phyloP scores from a whole-genome alignment of 2,329 filamentous ascomycete species.

The Xylariomycetidae sp. region DNA sequence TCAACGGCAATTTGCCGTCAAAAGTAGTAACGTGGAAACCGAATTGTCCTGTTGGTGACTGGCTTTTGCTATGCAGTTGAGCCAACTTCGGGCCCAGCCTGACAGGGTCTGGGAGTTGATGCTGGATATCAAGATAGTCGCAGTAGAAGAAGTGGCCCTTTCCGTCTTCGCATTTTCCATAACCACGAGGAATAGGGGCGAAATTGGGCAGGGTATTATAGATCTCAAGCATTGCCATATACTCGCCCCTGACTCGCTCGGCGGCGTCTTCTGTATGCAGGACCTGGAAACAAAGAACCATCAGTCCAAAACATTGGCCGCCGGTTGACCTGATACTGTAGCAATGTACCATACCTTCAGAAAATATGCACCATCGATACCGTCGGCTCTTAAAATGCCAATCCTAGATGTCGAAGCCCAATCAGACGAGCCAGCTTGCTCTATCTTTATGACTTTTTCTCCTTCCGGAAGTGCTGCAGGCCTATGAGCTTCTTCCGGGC shows the following conservation, averaged over 20 bases:
- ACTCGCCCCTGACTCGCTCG: constrained; percentile 11
- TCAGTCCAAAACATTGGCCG: too few relatives aligned
- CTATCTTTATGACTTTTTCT: constrained; percentile 3
- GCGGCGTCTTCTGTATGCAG: constrained; percentile 6
- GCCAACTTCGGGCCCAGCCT: constrained; percentile 14
- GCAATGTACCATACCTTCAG: too few relatives aligned
- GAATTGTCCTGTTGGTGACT: constrained; percentile 17
- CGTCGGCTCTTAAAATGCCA: constrained; percentile 1
- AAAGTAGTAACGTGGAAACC: constrained; percentile 15
- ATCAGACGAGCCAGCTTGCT: constrained; percentile 4
- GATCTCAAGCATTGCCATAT: constrained; percentile 9
- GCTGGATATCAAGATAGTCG: constrained; percentile 8
- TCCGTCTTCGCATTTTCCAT: constrained; percentile 3
- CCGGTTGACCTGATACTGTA: too few relatives aligned
- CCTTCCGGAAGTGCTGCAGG: constrained; percentile 5
- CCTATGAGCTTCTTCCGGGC: not conserved
- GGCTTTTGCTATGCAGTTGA: constrained; percentile 15
- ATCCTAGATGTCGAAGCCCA: constrained; percentile 7
- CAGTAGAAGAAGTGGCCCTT: constrained; percentile 13
- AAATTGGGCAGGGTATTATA: constrained; percentile 8
- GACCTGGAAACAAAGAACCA: constrained; percentile 6
- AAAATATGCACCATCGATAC: constrained; percentile 5
- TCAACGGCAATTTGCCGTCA: constrained; percentile 10
- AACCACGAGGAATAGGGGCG: constrained; percentile 8
- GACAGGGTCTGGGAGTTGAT: constrained; percentile 11